Conservation (phyloP, 768 basidiomycete species). For the Boletus barrowsii region DNA sequence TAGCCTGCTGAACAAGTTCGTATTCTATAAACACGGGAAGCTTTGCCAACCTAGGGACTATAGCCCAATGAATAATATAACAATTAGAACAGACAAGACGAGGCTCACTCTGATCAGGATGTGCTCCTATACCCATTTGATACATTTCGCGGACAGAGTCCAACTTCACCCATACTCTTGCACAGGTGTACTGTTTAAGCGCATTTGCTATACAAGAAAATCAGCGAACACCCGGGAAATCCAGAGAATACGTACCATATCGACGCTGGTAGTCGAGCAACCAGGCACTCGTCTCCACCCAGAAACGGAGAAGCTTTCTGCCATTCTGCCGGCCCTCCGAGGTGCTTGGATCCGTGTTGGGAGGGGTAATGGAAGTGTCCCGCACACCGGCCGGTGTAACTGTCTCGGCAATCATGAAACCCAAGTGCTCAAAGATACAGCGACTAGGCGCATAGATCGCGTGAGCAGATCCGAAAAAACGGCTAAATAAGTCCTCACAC, state of each 20-base stretch:
- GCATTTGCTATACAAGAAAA: constrained; percentile 35
- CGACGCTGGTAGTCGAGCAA: constrained; percentile 52
- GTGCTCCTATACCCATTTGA: constrained; percentile 70
- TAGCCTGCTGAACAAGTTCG: constrained; percentile 36
- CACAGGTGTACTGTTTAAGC: constrained; percentile 43
- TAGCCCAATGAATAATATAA: constrained; percentile 4
- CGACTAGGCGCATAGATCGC: constrained; percentile 27
- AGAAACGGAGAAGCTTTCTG: constrained; percentile 68
- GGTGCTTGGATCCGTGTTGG: constrained; percentile 46
- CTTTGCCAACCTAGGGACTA: constrained; percentile 57
- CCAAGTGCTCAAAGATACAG: constrained; percentile 40
- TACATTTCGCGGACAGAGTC: constrained; percentile 67
- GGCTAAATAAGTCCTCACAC: constrained; percentile 44
- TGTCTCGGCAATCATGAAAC: constrained; percentile 32
- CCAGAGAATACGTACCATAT: constrained; percentile 35
- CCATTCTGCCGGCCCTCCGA: constrained; percentile 50
- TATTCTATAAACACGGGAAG: constrained; percentile 41
- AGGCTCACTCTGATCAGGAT: constrained; percentile 69
- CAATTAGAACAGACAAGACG: background rate
- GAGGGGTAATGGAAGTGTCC: constrained; percentile 52
- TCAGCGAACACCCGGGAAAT: constrained; percentile 11
- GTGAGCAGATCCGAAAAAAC: constrained; percentile 11
- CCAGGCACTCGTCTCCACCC: constrained; percentile 76
- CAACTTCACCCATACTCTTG: constrained; percentile 47
- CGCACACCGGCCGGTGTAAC: constrained; percentile 24